Percentiles rank a stretch among this genome's conserved stretches.
Evolutionary conservation across 2,329 filamentous ascomycete genomes (phyloP).

Genomic region (Camillea tinctor): DNA sequence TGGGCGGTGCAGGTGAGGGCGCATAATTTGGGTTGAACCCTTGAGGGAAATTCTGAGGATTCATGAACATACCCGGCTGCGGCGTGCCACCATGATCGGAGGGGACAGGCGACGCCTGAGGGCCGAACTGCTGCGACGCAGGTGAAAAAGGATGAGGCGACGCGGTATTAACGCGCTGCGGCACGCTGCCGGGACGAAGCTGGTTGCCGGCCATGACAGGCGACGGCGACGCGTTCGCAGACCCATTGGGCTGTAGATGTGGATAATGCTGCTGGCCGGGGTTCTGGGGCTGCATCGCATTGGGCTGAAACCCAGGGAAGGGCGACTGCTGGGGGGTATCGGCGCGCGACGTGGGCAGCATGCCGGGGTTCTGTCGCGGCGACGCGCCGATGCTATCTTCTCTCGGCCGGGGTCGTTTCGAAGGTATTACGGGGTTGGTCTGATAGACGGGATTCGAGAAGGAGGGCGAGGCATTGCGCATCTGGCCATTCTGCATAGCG

Average conservation of each 20-base stretch:
- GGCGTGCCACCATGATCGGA: conserved; percentile 74
- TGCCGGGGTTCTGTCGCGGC: conserved; percentile 71
- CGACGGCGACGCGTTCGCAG: conserved; percentile 83
- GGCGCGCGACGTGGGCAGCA: conserved; percentile 79
- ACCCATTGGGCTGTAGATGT: conserved; percentile 78
- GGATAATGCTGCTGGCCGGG: conserved; percentile 70
- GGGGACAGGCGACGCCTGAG: conserved; percentile 72
- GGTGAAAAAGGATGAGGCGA: conserved; percentile 91
- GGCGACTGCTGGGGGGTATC: conserved; percentile 83
- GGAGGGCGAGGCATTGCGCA: conserved; percentile 78
- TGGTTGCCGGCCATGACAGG: conserved; percentile 83
- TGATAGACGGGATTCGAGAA: conserved; percentile 79
- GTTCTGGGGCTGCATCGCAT: conserved; percentile 60
- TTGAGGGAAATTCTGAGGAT: conserved; percentile 54
- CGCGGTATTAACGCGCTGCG: conserved; percentile 82
- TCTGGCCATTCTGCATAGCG: conserved; percentile 76
- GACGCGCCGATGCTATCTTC: conserved; percentile 85
- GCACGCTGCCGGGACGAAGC: conserved; percentile 65
- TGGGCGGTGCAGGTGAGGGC: conserved; percentile 53
- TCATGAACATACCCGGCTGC: conserved; percentile 70
- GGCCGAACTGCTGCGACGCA: conserved; percentile 67
- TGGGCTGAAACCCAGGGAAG: conserved; percentile 69
- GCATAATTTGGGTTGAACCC: conserved; percentile 60
- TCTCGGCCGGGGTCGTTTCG: conserved; percentile 77
- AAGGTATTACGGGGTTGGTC: conserved; percentile 82